These are phyloP conservation scores for Penicillium lividum DNA, from an alignment of 495 filamentous ascomycete genomes.

Conservation along the genomic window DNA sequence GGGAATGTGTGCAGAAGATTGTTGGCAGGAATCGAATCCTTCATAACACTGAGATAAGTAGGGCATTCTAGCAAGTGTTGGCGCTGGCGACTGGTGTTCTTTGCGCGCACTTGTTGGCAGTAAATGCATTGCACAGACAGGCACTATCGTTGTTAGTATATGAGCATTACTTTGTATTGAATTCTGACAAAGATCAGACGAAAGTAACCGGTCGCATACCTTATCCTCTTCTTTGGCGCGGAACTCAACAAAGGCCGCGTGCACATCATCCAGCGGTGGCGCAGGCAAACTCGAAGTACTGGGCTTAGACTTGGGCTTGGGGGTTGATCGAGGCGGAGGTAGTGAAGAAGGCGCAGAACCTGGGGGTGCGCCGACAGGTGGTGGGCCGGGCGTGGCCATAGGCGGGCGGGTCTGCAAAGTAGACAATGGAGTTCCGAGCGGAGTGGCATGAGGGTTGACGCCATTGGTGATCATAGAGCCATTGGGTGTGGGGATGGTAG, in stretches of 20 bases:
- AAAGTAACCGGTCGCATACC: slow-evolving; percentile 30
- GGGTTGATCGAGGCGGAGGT: slow-evolving; percentile 38
- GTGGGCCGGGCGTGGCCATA: slow-evolving; percentile 39
- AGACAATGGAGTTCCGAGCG: slow-evolving; percentile 47
- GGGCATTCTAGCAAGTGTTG: slow-evolving; percentile 57
- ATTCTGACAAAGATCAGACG: not conserved
- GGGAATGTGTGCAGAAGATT: slow-evolving; percentile 58
- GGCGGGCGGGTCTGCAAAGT: slow-evolving; percentile 41
- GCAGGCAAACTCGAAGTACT: slow-evolving; percentile 43
- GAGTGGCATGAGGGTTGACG: slow-evolving; percentile 47
- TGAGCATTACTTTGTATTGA: not conserved
- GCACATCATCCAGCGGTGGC: slow-evolving; percentile 53
- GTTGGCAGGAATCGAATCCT: slow-evolving; percentile 59
- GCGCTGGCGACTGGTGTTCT: slow-evolving; percentile 58
- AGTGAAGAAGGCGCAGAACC: slow-evolving; percentile 36
- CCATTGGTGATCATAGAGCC: slow-evolving; percentile 48
- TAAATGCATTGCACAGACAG: slow-evolving; percentile 60
- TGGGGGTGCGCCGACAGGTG: slow-evolving; percentile 24
- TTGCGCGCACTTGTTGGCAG: slow-evolving; percentile 58
- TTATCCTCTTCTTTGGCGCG: slow-evolving; percentile 60
- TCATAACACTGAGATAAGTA: slow-evolving; percentile 58
- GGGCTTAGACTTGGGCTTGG: slow-evolving; percentile 45
- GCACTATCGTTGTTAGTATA: slow-evolving; percentile 37
- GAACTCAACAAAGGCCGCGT: slow-evolving; percentile 58
- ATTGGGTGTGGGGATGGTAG: slow-evolving; percentile 42